Conservation (phyloP, 345 rosid genomes). For the Populus deltoides region DNA sequence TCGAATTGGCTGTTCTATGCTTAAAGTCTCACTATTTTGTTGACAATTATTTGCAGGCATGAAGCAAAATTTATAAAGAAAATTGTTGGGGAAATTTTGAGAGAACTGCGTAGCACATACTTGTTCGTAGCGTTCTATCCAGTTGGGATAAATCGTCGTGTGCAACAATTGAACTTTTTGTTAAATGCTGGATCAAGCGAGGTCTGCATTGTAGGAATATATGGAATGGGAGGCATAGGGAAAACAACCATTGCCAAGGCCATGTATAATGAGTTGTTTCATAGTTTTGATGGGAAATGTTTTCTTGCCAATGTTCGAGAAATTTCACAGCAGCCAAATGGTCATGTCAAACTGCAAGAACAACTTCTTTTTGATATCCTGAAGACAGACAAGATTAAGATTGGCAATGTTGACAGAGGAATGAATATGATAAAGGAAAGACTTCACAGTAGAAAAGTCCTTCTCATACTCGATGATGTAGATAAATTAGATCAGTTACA, state of each 20-base stretch:
- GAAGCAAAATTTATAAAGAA: constrained; percentile 32
- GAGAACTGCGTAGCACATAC: constrained; percentile 13
- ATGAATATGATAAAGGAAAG: neutral
- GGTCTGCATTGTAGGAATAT: too few relatives aligned
- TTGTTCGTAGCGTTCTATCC: neutral
- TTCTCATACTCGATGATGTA: constrained; percentile 19
- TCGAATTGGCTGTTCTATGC: too few relatives aligned
- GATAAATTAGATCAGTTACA: constrained; percentile 2
- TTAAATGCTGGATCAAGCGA: too few relatives aligned
- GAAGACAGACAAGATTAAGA: neutral
- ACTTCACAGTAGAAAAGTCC: neutral
- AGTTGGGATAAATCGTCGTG: neutral
- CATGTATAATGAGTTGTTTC: too few relatives aligned
- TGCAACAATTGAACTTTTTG: constrained; percentile 12
- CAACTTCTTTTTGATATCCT: neutral
- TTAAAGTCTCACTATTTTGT: neutral
- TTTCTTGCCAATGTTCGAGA: too few relatives aligned
- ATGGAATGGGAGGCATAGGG: too few relatives aligned
- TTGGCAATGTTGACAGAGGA: constrained; percentile 6
- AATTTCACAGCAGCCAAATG: too few relatives aligned
- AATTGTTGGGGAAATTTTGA: constrained; percentile 26
- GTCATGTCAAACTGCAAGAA: neutral
- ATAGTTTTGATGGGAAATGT: too few relatives aligned
- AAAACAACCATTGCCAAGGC: too few relatives aligned
- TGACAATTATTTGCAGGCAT: constrained; percentile 9